Percentiles rank a stretch among this genome's conserved stretches.
phyloP scores from a whole-genome alignment of 345 rosid species.

The Citrus maxima region DNA sequence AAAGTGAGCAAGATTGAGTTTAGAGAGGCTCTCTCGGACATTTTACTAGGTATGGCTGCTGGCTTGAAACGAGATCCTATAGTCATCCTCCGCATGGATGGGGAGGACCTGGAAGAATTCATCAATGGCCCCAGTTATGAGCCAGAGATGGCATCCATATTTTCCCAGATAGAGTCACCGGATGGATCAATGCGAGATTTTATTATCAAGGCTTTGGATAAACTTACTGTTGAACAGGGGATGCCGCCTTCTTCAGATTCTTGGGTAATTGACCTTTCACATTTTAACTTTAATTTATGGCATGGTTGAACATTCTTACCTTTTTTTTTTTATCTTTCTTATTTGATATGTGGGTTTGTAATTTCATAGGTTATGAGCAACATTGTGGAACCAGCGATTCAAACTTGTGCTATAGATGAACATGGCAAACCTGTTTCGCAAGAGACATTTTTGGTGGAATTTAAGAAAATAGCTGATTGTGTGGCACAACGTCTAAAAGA shows the following conservation, averaged over 20 bases:
- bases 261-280: constrained; percentile 49
- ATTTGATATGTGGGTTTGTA: neutral
- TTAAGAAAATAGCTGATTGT: constrained; percentile 59
- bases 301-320: neutral
- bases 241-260: constrained; percentile 84
- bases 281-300: neutral
- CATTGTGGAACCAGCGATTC: constrained; percentile 68
- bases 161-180: constrained; percentile 39
- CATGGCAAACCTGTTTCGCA: constrained; percentile 42
- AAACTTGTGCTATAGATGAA: constrained; percentile 32
- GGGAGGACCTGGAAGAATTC: constrained; percentile 90
- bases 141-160: constrained; percentile 56
- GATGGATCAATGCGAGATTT: constrained; percentile 46
- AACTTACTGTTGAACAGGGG: constrained; percentile 85
- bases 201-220: constrained; percentile 55
- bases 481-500: constrained; percentile 79
- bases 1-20: constrained; percentile 80
- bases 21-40: constrained; percentile 86
- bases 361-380: constrained; percentile 60
- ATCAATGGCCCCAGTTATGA: constrained; percentile 63
- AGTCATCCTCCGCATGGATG: constrained; percentile 89
- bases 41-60: constrained; percentile 91
- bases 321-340: neutral
- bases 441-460: constrained; percentile 56
- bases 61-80: constrained; percentile 96